phyloP scores from a whole-genome alignment of 495 filamentous ascomycete genomes.

The Aspergillus homomorphus region DNA sequence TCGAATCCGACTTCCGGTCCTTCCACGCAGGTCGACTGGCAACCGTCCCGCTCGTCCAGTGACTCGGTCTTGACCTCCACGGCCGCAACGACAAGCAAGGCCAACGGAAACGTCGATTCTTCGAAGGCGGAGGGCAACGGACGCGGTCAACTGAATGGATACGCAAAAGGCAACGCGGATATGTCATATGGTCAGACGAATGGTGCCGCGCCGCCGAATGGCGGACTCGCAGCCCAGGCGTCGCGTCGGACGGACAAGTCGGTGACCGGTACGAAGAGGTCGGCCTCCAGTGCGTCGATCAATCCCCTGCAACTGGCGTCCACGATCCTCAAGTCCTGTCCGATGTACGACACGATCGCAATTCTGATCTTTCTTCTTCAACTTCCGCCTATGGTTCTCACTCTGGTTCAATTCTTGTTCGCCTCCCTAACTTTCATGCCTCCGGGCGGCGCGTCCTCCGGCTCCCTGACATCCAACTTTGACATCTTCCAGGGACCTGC shows the following conservation, averaged over 20 bases:
- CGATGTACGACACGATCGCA: conserved; percentile 92
- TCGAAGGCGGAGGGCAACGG: conserved; percentile 37
- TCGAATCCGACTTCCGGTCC: conserved; percentile 38
- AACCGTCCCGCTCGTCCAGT: conserved; percentile 39
- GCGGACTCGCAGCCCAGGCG: conserved; percentile 28
- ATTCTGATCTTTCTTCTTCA: conserved; percentile 97
- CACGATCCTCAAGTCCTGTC: conserved; percentile 87
- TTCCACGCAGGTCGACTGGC: conserved; percentile 44
- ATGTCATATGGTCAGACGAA: conserved; percentile 40
- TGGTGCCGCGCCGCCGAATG: conserved; percentile 35
- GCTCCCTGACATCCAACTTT: conserved; percentile 60
- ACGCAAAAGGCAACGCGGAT: conserved; percentile 38
- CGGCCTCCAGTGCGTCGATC: conserved; percentile 54
- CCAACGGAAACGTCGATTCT: conserved; percentile 28
- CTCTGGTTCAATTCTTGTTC: conserved; percentile 89
- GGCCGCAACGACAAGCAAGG: conserved; percentile 39
- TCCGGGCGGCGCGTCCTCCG: conserved; percentile 51
- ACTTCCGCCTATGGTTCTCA: conserved; percentile 86
- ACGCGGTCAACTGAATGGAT: conserved; percentile 38
- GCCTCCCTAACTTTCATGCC: conserved; percentile 91
- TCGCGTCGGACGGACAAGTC: conserved; percentile 37
- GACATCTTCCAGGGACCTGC: conserved; percentile 72
- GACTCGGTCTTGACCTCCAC: conserved; percentile 37
- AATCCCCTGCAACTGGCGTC: conserved; percentile 69
- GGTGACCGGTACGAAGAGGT: conserved; percentile 55